Evolutionary conservation across 2,329 filamentous ascomycete species (phyloP).

Genomic region (Phoma sp.): DNA sequence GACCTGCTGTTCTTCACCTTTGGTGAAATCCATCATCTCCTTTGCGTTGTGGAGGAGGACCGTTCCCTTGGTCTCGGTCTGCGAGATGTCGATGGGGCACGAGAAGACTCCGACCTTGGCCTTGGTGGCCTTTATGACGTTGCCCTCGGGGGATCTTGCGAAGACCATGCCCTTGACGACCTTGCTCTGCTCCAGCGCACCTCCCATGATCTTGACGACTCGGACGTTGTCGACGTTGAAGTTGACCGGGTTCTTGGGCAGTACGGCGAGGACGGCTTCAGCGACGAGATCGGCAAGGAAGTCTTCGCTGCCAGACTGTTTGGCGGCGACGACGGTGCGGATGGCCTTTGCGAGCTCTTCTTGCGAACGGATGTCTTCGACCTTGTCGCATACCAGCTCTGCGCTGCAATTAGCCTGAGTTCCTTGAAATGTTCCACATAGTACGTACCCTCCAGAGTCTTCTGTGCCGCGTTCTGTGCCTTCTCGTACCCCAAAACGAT

Average conservation of each 20-base stretch:
- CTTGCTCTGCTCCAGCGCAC: slow-evolving; percentile 89
- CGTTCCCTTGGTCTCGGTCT: slow-evolving; percentile 99
- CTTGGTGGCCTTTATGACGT: slow-evolving; percentile 85
- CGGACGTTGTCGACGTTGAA: slow-evolving; percentile 99
- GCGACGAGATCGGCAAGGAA: slow-evolving; percentile 86
- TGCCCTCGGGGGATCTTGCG: slow-evolving; percentile 89
- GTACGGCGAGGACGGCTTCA: slow-evolving; percentile 81
- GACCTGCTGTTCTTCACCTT: slow-evolving; percentile 92
- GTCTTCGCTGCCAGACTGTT: slow-evolving; percentile 94
- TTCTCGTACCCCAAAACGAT: slow-evolving; percentile 96
- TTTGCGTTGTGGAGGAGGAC: slow-evolving; percentile 96
- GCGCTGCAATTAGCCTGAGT: slow-evolving; percentile 27
- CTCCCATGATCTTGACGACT: slow-evolving; percentile 99
- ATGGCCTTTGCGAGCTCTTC: slow-evolving; percentile 93
- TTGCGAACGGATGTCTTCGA: slow-evolving; percentile 81
- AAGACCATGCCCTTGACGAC: slow-evolving; percentile 99
- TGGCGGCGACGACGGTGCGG: slow-evolving; percentile 92
- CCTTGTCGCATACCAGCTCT: slow-evolving; percentile 89
- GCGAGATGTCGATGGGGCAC: slow-evolving; percentile 91
- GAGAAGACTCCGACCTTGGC: slow-evolving; percentile 98
- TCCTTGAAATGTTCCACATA: not conserved
- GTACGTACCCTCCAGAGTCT: slow-evolving; percentile 74
- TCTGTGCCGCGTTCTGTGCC: slow-evolving; percentile 86
- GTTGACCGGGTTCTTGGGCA: slow-evolving; percentile 93
- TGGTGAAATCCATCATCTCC: slow-evolving; percentile 98